These are phyloP conservation scores for Cladosporium sphaerospermum DNA, from an alignment of 2,329 filamentous ascomycete species.

Conservation along the genomic window DNA sequence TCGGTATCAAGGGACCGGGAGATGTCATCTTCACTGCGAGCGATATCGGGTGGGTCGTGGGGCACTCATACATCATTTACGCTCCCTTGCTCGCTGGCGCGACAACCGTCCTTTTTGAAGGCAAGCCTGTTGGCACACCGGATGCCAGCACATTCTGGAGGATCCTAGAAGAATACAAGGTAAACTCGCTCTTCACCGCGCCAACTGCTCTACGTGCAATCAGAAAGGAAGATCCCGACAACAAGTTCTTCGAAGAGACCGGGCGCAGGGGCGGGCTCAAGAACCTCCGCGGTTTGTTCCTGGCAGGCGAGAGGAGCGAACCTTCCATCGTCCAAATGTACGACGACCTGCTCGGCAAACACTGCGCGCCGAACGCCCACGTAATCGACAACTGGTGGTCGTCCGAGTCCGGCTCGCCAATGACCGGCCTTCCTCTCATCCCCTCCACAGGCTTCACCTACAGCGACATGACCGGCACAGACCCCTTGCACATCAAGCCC, in stretches of 20 bases:
- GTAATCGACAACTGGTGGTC: conserved; percentile 73
- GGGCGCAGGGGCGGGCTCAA: conserved; percentile 66
- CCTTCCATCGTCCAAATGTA: conserved; percentile 79
- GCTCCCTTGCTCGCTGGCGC: conserved; percentile 79
- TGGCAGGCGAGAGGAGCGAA: conserved; percentile 85
- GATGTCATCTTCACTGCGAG: conserved; percentile 76
- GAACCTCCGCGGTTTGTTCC: conserved; percentile 66
- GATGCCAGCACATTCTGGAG: conserved; percentile 86
- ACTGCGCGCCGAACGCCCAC: conserved; percentile 57
- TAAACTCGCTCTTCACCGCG: conserved; percentile 78
- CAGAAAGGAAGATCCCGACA: conserved; percentile 74
- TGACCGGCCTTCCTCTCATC: conserved; percentile 58
- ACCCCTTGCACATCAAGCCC: conserved; percentile 62
- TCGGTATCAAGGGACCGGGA: conserved; percentile 73
- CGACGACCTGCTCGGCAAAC: conserved; percentile 61
- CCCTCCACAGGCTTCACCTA: conserved; percentile 56
- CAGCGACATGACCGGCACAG: conserved; percentile 34
- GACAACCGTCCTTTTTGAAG: conserved; percentile 82
- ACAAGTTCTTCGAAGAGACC: conserved; percentile 55
- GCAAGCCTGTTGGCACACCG: conserved; percentile 87
- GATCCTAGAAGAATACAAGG: conserved; percentile 74
- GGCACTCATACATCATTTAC: conserved; percentile 83
- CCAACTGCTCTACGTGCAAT: conserved; percentile 84
- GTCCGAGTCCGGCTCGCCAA: conserved; percentile 63
- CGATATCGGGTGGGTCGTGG: conserved; percentile 90